phyloP scores from a whole-genome alignment of 2,329 filamentous ascomycete genomes.

The Epichloe hybrida region DNA sequence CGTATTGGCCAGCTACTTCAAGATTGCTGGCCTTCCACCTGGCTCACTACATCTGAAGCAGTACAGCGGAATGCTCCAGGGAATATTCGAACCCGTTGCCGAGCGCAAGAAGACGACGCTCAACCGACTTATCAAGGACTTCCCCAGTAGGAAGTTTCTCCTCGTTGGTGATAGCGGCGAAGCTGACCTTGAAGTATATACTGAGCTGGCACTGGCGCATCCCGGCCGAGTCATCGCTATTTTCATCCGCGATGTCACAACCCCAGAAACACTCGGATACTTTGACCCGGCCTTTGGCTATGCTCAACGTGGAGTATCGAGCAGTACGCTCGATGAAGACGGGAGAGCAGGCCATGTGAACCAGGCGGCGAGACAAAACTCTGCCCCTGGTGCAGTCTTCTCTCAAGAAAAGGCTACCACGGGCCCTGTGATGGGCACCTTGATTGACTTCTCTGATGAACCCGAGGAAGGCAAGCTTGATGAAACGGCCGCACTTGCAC shows the following conservation, averaged over 20 bases:
- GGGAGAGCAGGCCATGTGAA: conserved; percentile 4
- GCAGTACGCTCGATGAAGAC: conserved; percentile 15
- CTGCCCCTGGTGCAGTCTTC: conserved; percentile 8
- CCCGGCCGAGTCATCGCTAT: conserved; percentile 73
- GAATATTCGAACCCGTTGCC: conserved; percentile 93
- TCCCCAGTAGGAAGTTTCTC: conserved; percentile 78
- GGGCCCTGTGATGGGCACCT: conserved; percentile 36
- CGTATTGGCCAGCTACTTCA: conserved; percentile 74
- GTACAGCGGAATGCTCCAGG: conserved; percentile 92
- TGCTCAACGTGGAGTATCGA: conserved; percentile 14
- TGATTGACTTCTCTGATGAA: conserved; percentile 49
- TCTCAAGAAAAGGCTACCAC: conserved; percentile 14
- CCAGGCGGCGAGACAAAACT: conserved; percentile 14
- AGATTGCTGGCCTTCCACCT: conserved; percentile 61
- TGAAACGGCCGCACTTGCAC: conserved; percentile 19
- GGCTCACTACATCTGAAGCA: conserved; percentile 94
- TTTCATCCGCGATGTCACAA: conserved; percentile 94
- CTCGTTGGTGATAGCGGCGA: conserved; percentile 93
- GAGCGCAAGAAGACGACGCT: conserved; percentile 86
- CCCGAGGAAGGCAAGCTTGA: conserved; percentile 25
- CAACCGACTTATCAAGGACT: conserved; percentile 75
- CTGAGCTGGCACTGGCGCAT: conserved; percentile 74
- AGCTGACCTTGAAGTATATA: conserved; percentile 93
- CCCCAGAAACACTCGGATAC: conserved; percentile 54
- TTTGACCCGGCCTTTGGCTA: conserved; percentile 50